phyloP scores from a whole-genome alignment of 257 asterid species.

The Solanum appendiculatum region DNA sequence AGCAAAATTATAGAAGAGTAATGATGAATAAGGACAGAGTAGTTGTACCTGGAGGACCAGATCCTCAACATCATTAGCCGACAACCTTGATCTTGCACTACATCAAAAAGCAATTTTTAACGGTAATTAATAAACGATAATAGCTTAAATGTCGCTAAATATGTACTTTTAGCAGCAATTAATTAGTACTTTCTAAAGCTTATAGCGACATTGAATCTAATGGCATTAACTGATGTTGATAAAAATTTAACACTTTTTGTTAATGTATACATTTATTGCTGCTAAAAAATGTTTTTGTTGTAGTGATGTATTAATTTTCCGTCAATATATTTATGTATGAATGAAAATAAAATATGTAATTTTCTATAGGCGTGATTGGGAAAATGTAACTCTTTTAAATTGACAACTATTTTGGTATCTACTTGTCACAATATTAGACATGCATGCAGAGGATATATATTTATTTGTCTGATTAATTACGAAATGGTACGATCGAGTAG shows the following conservation, averaged over 20 bases:
- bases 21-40: constrained; percentile 13
- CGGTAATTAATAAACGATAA: no score
- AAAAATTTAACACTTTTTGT: no score
- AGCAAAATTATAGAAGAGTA: constrained; percentile 6
- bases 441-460: not conserved
- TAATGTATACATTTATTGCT: no score
- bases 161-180: no score
- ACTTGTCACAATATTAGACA: not conserved
- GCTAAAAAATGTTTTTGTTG: not conserved
- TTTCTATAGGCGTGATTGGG: not conserved
- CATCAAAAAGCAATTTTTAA: no score
- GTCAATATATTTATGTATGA: not conserved
- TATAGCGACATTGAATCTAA: no score
- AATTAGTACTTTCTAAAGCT: no score
- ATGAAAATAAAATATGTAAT: not conserved
- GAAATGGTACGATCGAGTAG: not conserved
- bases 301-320: not conserved
- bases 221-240: no score
- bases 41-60: constrained; percentile 25
- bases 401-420: not conserved
- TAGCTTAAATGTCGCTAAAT: no score
- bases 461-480: not conserved
- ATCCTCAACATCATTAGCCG: constrained; percentile 41
- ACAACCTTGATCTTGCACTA: not conserved
- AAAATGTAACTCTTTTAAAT: not conserved